Evolutionary conservation across 1,139 yeast species (phyloP).

Genomic region (Suhomyces chickasaworum): DNA sequence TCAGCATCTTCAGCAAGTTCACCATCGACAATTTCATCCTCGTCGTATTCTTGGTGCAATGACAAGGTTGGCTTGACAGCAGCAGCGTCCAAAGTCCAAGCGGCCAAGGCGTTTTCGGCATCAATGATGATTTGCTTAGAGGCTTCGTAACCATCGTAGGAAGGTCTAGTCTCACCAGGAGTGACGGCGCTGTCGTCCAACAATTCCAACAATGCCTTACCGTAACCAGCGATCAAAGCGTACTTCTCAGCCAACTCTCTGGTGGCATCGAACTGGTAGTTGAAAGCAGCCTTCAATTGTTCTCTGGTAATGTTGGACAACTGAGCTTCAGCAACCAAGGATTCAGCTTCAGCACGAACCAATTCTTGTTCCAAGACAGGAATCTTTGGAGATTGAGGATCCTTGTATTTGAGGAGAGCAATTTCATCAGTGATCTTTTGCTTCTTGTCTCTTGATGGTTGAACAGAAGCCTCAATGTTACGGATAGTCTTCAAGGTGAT

Average conservation of each 20-base stretch:
- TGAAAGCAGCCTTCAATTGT: slow-evolving; percentile 95
- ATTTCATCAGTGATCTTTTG: slow-evolving; percentile 97
- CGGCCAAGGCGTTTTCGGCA: slow-evolving; percentile 92
- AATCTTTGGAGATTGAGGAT: slow-evolving; percentile 95
- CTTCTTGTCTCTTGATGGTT: slow-evolving; percentile 97
- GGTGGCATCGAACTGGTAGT: slow-evolving; percentile 94
- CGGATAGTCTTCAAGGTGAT: slow-evolving; percentile 92
- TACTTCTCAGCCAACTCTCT: slow-evolving; percentile 96
- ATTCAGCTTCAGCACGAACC: slow-evolving; percentile 98
- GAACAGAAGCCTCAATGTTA: slow-evolving; percentile 96
- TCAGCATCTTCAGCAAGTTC: slow-evolving; percentile 52
- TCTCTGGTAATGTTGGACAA: slow-evolving; percentile 97
- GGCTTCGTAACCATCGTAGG: slow-evolving; percentile 97
- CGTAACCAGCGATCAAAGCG: slow-evolving; percentile 97
- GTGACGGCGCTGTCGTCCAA: slow-evolving; percentile 96
- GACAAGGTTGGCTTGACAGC: slow-evolving; percentile 93
- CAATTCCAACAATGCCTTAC: slow-evolving; percentile 94
- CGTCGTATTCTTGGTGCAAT: slow-evolving; percentile 75
- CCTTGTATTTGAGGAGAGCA: slow-evolving; percentile 96
- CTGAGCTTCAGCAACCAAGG: slow-evolving; percentile 98
- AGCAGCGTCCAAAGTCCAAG: slow-evolving; percentile 96
- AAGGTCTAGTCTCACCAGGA: slow-evolving; percentile 98
- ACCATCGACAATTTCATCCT: slow-evolving; percentile 63
- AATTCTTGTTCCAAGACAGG: slow-evolving; percentile 95
- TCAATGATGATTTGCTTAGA: slow-evolving; percentile 97